phyloP scores from a whole-genome alignment of 805 yeast species.

The Dipodascus geniculatus region DNA sequence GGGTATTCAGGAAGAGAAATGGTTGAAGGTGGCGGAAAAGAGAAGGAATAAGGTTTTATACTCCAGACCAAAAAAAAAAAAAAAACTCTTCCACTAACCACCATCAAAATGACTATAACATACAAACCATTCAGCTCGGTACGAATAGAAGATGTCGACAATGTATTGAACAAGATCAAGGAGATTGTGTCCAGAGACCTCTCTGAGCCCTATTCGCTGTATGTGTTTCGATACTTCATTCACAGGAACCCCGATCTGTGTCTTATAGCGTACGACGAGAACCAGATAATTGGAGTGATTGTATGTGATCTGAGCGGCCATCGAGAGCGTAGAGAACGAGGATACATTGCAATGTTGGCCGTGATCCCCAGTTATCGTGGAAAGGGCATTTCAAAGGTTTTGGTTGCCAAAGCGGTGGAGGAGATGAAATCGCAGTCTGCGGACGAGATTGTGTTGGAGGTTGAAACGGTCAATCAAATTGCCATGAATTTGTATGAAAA shows the following conservation, averaged over 20 bases:
- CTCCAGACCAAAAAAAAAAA: too few relatives aligned
- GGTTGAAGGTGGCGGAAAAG: too few relatives aligned
- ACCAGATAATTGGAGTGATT: constrained; percentile 55
- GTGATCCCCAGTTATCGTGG: constrained; percentile 65
- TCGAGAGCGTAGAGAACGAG: constrained; percentile 60
- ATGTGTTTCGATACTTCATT: constrained; percentile 82
- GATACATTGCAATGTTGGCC: constrained; percentile 94
- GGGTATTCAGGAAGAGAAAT: too few relatives aligned
- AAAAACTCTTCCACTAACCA: not conserved
- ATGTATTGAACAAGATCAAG: constrained; percentile 20
- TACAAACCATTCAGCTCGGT: not conserved
- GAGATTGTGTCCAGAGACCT: constrained; percentile 57
- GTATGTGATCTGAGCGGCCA: constrained; percentile 76
- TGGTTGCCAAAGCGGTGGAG: constrained; percentile 51
- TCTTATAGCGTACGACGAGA: constrained; percentile 34
- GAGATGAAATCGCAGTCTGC: constrained; percentile 54
- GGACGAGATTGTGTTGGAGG: constrained; percentile 88
- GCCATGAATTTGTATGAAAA: constrained; percentile 63
- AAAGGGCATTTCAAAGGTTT: constrained; percentile 64
- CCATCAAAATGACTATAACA: not conserved
- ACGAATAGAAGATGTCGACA: not conserved
- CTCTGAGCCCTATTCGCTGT: constrained; percentile 89
- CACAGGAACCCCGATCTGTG: constrained; percentile 87
- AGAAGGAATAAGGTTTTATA: too few relatives aligned
- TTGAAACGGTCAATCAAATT: constrained; percentile 70